Evolutionary conservation across 352 stramenopile genomes (phyloP).

Genomic region (Globisporangium orthogonon): DNA sequence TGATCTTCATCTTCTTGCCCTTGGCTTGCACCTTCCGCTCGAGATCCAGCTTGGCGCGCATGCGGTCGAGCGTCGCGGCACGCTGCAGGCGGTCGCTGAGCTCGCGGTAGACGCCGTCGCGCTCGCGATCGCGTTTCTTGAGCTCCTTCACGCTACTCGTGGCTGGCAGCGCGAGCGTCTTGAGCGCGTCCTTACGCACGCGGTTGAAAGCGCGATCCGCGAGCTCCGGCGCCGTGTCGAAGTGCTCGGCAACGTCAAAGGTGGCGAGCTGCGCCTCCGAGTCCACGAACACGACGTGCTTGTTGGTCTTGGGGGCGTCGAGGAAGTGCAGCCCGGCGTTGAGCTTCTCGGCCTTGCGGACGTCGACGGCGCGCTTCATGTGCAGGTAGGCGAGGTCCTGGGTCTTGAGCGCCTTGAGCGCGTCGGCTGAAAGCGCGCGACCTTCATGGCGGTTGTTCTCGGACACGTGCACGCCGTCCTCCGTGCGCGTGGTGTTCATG

Average conservation of each 20-base stretch:
- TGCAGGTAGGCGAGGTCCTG: conserved; percentile 95
- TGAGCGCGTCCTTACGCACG: conserved; percentile 49
- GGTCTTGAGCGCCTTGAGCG: conserved; percentile 91
- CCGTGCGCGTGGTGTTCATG: conserved; percentile 89
- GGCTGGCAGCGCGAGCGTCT: conserved; percentile 29
- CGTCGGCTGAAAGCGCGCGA: conserved; percentile 63
- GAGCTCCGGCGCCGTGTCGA: conserved; percentile 82
- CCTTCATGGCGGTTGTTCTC: conserved; percentile 59
- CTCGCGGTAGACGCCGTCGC: conserved; percentile 60
- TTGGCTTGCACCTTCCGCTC: conserved; percentile 82
- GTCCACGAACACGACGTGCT: conserved; percentile 95
- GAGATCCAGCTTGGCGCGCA: conserved; percentile 72
- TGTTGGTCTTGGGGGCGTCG: conserved; percentile 73
- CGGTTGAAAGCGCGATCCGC: conserved; percentile 71
- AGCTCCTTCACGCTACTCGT: conserved; percentile 29
- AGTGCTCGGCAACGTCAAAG: conserved; percentile 92
- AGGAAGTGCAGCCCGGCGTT: conserved; percentile 74
- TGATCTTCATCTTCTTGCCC: conserved; percentile 80
- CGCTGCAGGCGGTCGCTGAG: conserved; percentile 61
- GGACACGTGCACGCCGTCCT: conserved; percentile 70
- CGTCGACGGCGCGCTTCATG: conserved; percentile 78
- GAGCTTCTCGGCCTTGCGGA: conserved; percentile 78
- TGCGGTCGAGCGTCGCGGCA: conserved; percentile 60
- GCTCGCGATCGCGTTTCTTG: conserved; percentile 53
- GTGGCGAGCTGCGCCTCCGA: conserved; percentile 52